Evolutionary conservation across 164 flowering plant species (phyloP).

Genomic region (Brasenia schreberi): DNA sequence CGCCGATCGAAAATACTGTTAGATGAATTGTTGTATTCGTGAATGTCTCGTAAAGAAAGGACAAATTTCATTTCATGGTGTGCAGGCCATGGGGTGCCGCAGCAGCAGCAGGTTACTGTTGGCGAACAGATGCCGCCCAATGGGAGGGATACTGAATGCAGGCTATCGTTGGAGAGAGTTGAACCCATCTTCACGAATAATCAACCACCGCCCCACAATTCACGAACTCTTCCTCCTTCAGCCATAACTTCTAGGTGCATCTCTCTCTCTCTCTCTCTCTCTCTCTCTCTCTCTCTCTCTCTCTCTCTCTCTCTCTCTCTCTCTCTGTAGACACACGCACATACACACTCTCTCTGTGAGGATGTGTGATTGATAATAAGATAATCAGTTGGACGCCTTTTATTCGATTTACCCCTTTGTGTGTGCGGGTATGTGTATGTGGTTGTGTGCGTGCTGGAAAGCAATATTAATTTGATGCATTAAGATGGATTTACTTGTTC

Average conservation of each 20-base stretch:
- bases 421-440: background rate
- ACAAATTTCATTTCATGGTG: constrained; percentile 19
- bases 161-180: constrained; percentile 17
- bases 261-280: background rate
- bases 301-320: constrained; percentile 3
- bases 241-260: constrained; percentile 25
- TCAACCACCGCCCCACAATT: constrained; percentile 9
- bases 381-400: too few relatives aligned
- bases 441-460: background rate
- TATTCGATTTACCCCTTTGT: background rate
- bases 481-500: too few relatives aligned
- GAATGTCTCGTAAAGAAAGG: constrained; percentile 25
- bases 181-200: constrained; percentile 10
- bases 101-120: too few relatives aligned
- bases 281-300: constrained; percentile 3
- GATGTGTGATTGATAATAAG: background rate
- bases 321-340: too few relatives aligned
- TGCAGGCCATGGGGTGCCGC: constrained; percentile 43
- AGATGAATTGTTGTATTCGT: constrained; percentile 23
- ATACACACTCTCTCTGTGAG: too few relatives aligned
- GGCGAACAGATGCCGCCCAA: constrained; percentile 14
- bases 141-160: background rate
- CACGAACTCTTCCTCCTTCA: constrained; percentile 9
- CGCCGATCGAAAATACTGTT: constrained; percentile 7
- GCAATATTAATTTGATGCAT: too few relatives aligned